Base-by-base conservation (phyloP, 2,329 filamentous ascomycete genomes). In the Curvularia lunata region DNA sequence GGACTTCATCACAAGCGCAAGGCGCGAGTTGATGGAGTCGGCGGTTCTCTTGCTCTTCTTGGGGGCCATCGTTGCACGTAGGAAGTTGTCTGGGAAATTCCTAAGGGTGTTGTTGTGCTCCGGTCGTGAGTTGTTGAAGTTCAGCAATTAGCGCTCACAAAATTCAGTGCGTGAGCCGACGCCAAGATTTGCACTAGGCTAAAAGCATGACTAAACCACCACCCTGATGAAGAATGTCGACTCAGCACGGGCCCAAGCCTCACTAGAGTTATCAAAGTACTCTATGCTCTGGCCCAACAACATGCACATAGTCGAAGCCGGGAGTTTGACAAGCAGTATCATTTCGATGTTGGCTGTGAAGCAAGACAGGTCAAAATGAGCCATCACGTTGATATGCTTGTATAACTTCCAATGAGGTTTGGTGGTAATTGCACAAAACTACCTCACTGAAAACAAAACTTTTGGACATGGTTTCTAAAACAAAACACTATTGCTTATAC, bases 31-130 rank as follows among this genome's bases (percentile, higher is more conserved):
- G 84, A 89, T 90, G 82, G 83, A 88, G 84, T 92, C 90, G 77
- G 90, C 87, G 82, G 91, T 88, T 85, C 93, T 96, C 88, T 91
- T 94, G 67, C 58, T 67, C 83, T 91, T 91, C 88, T 92, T 92
- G 78, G 85, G 84, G 79, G 84, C 85, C 86, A 88, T 88, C 83
- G 79, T 82, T 79, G 75, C 75, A 77, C 71, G 64, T 69, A 73
- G 68, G 71, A 73, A 68, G 64, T 57, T 64, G 45, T 67, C 56
- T 59, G 57, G 53, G 53, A 54, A 60, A 56, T 72, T 69, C 68
- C 65, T 72, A 58, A 51, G 62, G 60, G 67, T 65, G 66, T 74
- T 72, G 71, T 69, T 74, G 68, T 68, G 70, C 68, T 75, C 70
- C 72, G 73, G 72, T 70, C 65, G 56, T 42, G 59, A 58, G 41